phyloP scores from a whole-genome alignment of 2,329 filamentous ascomycete genomes.

The Lachnellula hyalina region DNA sequence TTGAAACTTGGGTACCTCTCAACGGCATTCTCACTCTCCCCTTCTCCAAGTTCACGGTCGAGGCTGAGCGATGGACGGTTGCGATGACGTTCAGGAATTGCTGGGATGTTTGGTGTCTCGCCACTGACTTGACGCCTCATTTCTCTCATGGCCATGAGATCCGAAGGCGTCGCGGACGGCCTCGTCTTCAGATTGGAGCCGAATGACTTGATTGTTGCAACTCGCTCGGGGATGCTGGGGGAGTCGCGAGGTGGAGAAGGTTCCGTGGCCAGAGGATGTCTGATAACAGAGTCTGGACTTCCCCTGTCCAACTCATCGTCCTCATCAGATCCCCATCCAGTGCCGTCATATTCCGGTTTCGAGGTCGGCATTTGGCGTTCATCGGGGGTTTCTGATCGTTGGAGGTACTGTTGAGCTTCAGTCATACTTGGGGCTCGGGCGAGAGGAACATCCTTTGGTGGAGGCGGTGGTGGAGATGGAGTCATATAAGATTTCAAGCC shows the following conservation, averaged over 20 bases:
- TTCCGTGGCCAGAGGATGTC: slow-evolving; percentile 54
- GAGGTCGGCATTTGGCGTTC: slow-evolving; percentile 36
- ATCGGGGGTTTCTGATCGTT: slow-evolving; percentile 22
- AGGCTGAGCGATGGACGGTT: slow-evolving; percentile 48
- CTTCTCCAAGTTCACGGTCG: slow-evolving; percentile 29
- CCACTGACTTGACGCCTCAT: slow-evolving; percentile 79
- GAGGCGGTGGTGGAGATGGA: slow-evolving; percentile 34
- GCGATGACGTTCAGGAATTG: slow-evolving; percentile 56
- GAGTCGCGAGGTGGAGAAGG: slow-evolving; percentile 35
- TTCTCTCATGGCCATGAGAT: slow-evolving; percentile 79
- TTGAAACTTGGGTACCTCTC: slow-evolving; percentile 66
- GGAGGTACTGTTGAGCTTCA: slow-evolving; percentile 24
- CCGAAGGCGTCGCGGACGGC: slow-evolving; percentile 79
- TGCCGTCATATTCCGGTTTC: slow-evolving; percentile 60
- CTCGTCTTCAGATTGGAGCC: slow-evolving; percentile 85
- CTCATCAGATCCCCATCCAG: slow-evolving; percentile 53
- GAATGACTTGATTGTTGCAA: slow-evolving; percentile 84
- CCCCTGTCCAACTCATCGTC: slow-evolving; percentile 53
- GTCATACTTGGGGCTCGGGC: slow-evolving; percentile 20
- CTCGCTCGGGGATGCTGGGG: slow-evolving; percentile 68
- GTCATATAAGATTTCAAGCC: slow-evolving; percentile 51
- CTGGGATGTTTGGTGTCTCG: slow-evolving; percentile 56
- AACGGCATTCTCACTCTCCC: slow-evolving; percentile 30
- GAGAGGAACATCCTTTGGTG: slow-evolving; percentile 20
- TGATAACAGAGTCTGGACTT: slow-evolving; percentile 87